These are phyloP conservation scores for Acanthamoeba royreba DNA, from an alignment of 208 protist species.

Conservation along the genomic window DNA sequence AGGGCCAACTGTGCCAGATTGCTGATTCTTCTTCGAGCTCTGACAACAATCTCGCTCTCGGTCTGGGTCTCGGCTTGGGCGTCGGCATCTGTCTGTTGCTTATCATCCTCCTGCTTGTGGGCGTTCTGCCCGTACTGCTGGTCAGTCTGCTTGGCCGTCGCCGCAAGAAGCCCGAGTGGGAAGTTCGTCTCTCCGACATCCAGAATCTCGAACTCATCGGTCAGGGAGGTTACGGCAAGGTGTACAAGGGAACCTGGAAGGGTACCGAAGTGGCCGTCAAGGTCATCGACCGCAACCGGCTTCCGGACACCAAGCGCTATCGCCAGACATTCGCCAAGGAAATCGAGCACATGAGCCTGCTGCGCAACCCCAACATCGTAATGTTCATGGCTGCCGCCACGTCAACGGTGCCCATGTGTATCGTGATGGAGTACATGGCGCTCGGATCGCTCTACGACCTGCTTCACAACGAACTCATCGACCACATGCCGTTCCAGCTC, in stretches of 20 bases:
- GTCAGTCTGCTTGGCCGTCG: not conserved
- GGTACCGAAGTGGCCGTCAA: slow-evolving; percentile 17
- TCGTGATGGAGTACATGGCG: slow-evolving; percentile 24
- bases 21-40: not conserved
- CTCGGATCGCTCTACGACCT: not conserved
- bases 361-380: not conserved
- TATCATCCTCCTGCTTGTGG: not conserved
- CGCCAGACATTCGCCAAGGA: slow-evolving; percentile 44
- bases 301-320: not conserved
- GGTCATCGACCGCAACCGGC: not conserved
- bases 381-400: slow-evolving; percentile 23
- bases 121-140: not conserved
- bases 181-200: not conserved
- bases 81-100: not conserved
- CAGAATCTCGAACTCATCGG: not conserved
- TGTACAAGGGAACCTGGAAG: not conserved
- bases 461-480: not conserved
- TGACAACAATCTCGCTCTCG: not conserved
- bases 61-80: not conserved
- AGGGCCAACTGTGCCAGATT: not conserved
- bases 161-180: not conserved
- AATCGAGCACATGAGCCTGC: slow-evolving; percentile 34
- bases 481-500: not conserved
- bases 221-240: not conserved
- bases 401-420: not conserved